phyloP scores from a whole-genome alignment of 2,329 filamentous ascomycete species.

The Chaetoscypha palmicola region DNA sequence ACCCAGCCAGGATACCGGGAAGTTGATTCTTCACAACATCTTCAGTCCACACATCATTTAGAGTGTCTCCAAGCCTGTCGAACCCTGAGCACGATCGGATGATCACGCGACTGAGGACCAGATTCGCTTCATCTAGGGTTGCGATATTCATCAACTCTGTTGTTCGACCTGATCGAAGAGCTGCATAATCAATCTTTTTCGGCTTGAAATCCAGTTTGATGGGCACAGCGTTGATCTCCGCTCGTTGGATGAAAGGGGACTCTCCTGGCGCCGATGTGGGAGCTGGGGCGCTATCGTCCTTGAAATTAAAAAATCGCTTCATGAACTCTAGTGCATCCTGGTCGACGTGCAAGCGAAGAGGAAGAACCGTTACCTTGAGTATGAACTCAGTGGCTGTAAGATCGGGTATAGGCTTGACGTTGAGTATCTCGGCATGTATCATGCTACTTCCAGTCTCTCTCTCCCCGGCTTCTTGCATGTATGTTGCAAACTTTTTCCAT shows the following conservation, averaged over 20 bases:
- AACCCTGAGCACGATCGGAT: conserved; percentile 90
- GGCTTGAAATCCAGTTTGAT: conserved; percentile 95
- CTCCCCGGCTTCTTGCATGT: conserved; percentile 79
- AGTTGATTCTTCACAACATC: conserved; percentile 88
- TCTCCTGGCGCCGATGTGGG: conserved; percentile 59
- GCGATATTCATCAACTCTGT: conserved; percentile 99
- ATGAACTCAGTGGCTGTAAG: conserved; percentile 87
- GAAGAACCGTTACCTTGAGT: conserved; percentile 69
- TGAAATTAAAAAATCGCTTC: conserved; percentile 96
- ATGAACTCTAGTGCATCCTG: conserved; percentile 97
- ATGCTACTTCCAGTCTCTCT: conserved; percentile 82
- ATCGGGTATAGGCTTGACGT: conserved; percentile 76
- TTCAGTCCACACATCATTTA: conserved; percentile 96
- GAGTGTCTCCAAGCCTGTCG: conserved; percentile 76
- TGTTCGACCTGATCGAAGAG: conserved; percentile 84
- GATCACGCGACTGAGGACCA: conserved; percentile 82
- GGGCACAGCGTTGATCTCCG: conserved; percentile 76
- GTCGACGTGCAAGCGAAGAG: conserved; percentile 86
- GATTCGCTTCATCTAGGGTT: conserved; percentile 78
- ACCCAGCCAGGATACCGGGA: conserved; percentile 76
- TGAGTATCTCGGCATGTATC: conserved; percentile 82
- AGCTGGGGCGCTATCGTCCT: conserved; percentile 59
- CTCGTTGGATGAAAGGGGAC: conserved; percentile 78
- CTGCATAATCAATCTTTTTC: conserved; percentile 93
- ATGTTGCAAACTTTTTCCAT: conserved; percentile 97